Conservation (phyloP, 345 rosid genomes). For the Cardamine chenopodiifolia region DNA sequence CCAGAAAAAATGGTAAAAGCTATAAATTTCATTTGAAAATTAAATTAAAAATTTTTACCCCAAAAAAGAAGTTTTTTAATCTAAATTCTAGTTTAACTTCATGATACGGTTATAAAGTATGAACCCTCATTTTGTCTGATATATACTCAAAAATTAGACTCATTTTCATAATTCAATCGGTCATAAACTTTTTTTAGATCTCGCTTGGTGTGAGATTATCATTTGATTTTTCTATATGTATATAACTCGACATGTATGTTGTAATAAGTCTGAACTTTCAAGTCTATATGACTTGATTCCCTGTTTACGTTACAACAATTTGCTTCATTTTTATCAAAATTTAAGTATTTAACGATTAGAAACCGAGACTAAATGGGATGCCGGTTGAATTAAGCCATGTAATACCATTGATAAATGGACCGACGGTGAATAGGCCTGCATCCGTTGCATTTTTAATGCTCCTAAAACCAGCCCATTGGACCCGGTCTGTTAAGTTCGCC, state of each 20-base stretch:
- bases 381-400: slow-evolving; percentile 68
- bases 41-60: neutral
- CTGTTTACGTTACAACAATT: slow-evolving; percentile 1
- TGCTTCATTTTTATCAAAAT: neutral
- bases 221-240: neutral
- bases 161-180: neutral
- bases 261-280: neutral
- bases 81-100: neutral
- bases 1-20: slow-evolving; percentile 19
- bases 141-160: neutral
- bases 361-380: slow-evolving; percentile 48
- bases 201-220: neutral
- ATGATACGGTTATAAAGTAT: neutral
- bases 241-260: neutral
- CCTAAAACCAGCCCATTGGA: slow-evolving; percentile 74
- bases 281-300: neutral
- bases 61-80: neutral
- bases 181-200: neutral
- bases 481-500: slow-evolving; percentile 61
- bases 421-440: slow-evolving; percentile 67
- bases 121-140: neutral
- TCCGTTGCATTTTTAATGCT: slow-evolving; percentile 50
- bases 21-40: neutral
- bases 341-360: slow-evolving; percentile 27
- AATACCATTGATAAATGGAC: slow-evolving; percentile 56